These are phyloP conservation scores for Stephania japonica DNA, from an alignment of 164 flowering plant species.

Conservation along the genomic window DNA sequence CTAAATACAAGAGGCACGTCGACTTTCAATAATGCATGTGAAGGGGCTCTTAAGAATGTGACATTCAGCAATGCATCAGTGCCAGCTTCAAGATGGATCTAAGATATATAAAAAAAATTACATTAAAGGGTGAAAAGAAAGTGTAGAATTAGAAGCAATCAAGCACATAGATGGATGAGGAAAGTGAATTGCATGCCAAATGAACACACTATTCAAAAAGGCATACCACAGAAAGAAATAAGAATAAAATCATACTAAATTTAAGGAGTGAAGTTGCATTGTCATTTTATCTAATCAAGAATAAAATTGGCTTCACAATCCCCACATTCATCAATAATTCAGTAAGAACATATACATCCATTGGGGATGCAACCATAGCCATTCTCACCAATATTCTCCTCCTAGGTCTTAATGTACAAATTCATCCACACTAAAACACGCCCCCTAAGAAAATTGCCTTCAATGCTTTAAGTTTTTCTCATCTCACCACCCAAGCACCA, in stretches of 20 bases:
- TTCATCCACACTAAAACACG: too few species aligned
- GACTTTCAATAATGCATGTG: slow-evolving; percentile 72
- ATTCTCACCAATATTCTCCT: too few species aligned
- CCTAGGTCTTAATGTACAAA: too few species aligned
- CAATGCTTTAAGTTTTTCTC: too few species aligned
- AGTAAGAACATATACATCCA: not conserved
- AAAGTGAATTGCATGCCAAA: not conserved
- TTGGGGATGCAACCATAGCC: too few species aligned
- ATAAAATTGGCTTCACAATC: not conserved
- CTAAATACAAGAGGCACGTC: slow-evolving; percentile 83
- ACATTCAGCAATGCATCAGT: slow-evolving; percentile 76
- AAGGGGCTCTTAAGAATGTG: slow-evolving; percentile 93
- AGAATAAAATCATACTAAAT: too few species aligned
- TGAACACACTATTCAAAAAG: not conserved
- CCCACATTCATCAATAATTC: not conserved
- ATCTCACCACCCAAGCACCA: too few species aligned
- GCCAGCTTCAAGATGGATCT: slow-evolving; percentile 76
- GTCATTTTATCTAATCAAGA: not conserved
- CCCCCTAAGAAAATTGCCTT: too few species aligned
- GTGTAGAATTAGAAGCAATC: too few species aligned
- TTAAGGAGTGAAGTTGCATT: too few species aligned
- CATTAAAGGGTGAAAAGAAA: not conserved
- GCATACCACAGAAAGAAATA: too few species aligned
- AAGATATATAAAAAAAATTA: slow-evolving; percentile 7
- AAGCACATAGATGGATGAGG: not conserved